These are phyloP conservation scores for Tolypocladium amazonense DNA, from an alignment of 2,329 filamentous ascomycete genomes.

Conservation along the genomic window DNA sequence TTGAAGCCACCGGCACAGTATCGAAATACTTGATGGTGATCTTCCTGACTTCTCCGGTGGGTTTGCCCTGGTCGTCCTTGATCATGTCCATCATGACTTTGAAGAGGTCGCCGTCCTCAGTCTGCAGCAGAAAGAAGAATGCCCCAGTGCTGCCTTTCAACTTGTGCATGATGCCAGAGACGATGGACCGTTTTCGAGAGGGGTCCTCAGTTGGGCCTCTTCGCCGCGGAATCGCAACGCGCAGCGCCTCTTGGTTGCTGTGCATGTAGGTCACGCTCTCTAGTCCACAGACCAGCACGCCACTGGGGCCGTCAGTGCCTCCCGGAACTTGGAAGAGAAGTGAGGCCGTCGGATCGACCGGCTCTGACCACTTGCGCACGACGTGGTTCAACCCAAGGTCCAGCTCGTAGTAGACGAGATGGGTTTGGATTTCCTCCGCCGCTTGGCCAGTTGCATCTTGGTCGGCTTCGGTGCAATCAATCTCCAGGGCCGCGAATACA, in stretches of 20 bases:
- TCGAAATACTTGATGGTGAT: slow-evolving; percentile 98
- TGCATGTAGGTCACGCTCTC: slow-evolving; percentile 97
- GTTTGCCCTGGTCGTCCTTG: slow-evolving; percentile 66
- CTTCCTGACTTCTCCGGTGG: slow-evolving; percentile 69
- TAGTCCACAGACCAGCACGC: slow-evolving; percentile 87
- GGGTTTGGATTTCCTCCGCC: slow-evolving; percentile 72
- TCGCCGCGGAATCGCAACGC: slow-evolving; percentile 79
- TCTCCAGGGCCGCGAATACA: slow-evolving; percentile 87
- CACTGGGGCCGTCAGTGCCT: slow-evolving; percentile 85
- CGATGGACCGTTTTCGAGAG: slow-evolving; percentile 75
- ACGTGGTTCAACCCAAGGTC: slow-evolving; percentile 96
- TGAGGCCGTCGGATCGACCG: slow-evolving; percentile 80
- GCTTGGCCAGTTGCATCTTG: slow-evolving; percentile 82
- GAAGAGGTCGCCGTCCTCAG: slow-evolving; percentile 96
- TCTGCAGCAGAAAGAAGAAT: slow-evolving; percentile 95
- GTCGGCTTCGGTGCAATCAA: slow-evolving; percentile 86
- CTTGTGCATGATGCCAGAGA: slow-evolving; percentile 93
- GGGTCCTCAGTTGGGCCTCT: slow-evolving; percentile 86
- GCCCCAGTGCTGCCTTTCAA: slow-evolving; percentile 71
- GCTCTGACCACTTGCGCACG: slow-evolving; percentile 90
- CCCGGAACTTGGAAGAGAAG: slow-evolving; percentile 93
- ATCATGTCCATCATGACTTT: slow-evolving; percentile 90
- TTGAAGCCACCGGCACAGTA: slow-evolving; percentile 80
- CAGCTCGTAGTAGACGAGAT: slow-evolving; percentile 93
- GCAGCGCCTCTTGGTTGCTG: slow-evolving; percentile 82